Base-by-base conservation (phyloP, 2,329 filamentous ascomycete species). In the Exophiala sp. region DNA sequence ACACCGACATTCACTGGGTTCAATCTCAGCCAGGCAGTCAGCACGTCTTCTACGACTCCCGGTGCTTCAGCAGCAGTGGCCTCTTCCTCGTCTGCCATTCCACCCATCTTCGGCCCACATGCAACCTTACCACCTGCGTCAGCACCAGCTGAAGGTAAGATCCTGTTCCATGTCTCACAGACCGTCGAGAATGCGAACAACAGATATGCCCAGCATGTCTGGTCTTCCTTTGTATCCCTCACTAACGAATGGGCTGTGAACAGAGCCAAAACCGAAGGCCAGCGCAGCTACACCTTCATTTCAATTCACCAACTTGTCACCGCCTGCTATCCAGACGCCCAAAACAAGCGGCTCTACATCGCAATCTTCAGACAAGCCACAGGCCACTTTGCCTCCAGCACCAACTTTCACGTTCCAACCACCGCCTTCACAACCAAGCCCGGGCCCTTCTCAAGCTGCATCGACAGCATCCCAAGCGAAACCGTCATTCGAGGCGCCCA, bases 1-100 rank as follows among this genome's bases (percentile, higher is more conserved):
- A 23, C 39, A 38, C 14, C 21, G 13, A 30, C 27, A 10, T 47
- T 52, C 23, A 35, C 21, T n/a, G 38, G 49, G 2, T 50, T 50
- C 35, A 38, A 44, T 14, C 24, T 50, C 9, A 43, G 43, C 18
- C 42, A 43, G 38, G 9, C 42, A n/a, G 14, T 35, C 14, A 40
- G 27, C 6, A 21, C 42, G 7, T 16, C 43, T 27, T 6, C 38
- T n/a, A 24, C 38, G n/a, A 13, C 38, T 14, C 4, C 38, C 19
- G 13, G 8, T 9, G 13, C 38, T 3, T 21, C 38, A 14, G 13
- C 19, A 23, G 22, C 21, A 5, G 22, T 39, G 8, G 16, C 29
- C 30, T 42, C 45, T 24, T 27, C 40, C 16, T 16, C 32, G 18
- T 34, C 39, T 16, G n/a, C 21, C n/a, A 30, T 40, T 22, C 40